These are phyloP conservation scores for Hypomontagnella monticulosa DNA, from an alignment of 495 filamentous ascomycete genomes.

Conservation along the genomic window DNA sequence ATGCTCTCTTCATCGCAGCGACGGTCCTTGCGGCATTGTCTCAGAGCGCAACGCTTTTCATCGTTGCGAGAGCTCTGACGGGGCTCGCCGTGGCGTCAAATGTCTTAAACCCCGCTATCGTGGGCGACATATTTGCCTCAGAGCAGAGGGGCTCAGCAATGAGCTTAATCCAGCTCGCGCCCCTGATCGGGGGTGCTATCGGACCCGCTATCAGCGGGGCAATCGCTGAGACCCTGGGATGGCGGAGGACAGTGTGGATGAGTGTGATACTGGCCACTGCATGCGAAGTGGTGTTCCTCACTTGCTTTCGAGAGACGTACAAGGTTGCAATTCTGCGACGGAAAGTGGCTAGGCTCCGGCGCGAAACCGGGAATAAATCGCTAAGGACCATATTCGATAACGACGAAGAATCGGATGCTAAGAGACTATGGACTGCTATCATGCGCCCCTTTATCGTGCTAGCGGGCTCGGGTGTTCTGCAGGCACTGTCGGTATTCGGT, in stretches of 20 bases:
- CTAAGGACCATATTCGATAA: conserved; percentile 58
- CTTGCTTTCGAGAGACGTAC: conserved; percentile 61
- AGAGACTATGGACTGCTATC: conserved; percentile 53
- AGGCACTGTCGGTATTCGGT: conserved; percentile 60
- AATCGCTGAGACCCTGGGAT: conserved; percentile 67
- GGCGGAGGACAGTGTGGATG: conserved; percentile 66
- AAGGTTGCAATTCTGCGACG: conserved; percentile 58
- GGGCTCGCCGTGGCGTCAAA: conserved; percentile 63
- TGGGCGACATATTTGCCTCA: conserved; percentile 65
- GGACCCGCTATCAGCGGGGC: conserved; percentile 69
- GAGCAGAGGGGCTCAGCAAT: conserved; percentile 63
- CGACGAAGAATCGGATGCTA: conserved; percentile 26
- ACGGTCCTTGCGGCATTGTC: conserved; percentile 56
- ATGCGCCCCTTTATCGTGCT: conserved; percentile 59
- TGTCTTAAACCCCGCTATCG: conserved; percentile 66
- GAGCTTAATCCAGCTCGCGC: conserved; percentile 59
- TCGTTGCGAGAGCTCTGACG: conserved; percentile 59
- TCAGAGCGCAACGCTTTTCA: conserved; percentile 53
- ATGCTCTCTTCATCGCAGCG: conserved; percentile 60
- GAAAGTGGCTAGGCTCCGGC: conserved; percentile 52
- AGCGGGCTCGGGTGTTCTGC: conserved; percentile 57
- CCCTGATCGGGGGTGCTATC: conserved; percentile 60
- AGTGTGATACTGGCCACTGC: conserved; percentile 57
- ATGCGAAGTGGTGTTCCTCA: conserved; percentile 58
- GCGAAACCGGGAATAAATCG: conserved; percentile 52